Conservation (phyloP, 495 filamentous ascomycete genomes). For the Diplogelasinospora grovesii region DNA sequence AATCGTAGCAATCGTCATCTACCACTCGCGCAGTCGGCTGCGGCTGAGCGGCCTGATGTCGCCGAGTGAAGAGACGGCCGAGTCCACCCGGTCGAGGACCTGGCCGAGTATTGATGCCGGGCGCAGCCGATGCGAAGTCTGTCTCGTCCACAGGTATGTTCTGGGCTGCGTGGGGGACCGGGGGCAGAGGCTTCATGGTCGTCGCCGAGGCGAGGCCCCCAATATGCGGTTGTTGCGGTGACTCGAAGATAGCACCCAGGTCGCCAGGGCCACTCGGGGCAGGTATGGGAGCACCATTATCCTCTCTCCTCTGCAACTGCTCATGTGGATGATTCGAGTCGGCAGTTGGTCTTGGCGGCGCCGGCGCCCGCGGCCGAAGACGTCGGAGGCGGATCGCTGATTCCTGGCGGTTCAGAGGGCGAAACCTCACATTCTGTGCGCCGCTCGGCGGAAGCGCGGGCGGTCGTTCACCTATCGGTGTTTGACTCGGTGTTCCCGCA, state of each 20-base stretch:
- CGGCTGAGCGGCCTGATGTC: neutral
- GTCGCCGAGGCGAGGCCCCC: too few relatives aligned
- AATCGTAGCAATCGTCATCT: conserved; percentile 37
- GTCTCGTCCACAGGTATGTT: neutral
- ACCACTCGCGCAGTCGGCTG: neutral
- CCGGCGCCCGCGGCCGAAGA: neutral
- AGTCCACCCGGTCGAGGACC: neutral
- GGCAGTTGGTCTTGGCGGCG: too few relatives aligned
- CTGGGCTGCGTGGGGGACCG: neutral
- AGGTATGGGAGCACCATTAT: too few relatives aligned
- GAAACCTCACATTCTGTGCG: conserved; percentile 5
- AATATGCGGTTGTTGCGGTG: too few relatives aligned
- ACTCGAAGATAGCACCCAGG: too few relatives aligned
- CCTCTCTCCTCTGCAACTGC: too few relatives aligned
- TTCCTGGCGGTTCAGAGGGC: conserved; percentile 5
- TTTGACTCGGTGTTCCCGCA: too few relatives aligned
- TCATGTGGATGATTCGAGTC: too few relatives aligned
- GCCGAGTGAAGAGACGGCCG: conserved; percentile 3
- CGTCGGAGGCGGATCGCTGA: conserved; percentile 13
- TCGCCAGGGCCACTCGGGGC: too few relatives aligned
- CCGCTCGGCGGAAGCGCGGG: conserved; percentile 5
- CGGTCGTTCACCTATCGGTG: neutral
- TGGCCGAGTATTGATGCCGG: too few relatives aligned
- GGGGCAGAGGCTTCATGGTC: conserved; percentile 3
- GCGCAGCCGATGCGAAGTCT: neutral